Conservation (phyloP, 1,284 basidiomycete species). For the Ustilago sp. region DNA sequence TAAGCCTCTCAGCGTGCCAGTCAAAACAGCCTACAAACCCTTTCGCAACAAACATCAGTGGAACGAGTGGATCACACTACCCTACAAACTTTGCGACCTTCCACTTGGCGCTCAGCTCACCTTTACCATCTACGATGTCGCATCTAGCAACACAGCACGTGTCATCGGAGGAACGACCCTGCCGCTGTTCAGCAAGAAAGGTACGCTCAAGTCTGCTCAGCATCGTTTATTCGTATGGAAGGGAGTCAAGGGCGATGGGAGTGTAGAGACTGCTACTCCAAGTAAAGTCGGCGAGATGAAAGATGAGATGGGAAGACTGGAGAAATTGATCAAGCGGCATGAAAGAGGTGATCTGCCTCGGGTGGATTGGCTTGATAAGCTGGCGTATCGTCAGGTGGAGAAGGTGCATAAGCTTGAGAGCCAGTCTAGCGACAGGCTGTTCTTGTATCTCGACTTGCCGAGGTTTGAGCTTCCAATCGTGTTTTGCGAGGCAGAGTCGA, state of each 20-base stretch:
- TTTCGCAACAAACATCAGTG: slow-evolving; percentile 75
- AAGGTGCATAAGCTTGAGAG: slow-evolving; percentile 71
- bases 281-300: slow-evolving; percentile 67
- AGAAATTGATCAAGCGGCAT: slow-evolving; percentile 96
- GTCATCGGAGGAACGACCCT: slow-evolving; percentile 89
- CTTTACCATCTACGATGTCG: slow-evolving; percentile 93
- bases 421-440: slow-evolving; percentile 69
- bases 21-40: slow-evolving; percentile 89
- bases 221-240: slow-evolving; percentile 88
- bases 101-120: slow-evolving; percentile 87
- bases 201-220: slow-evolving; percentile 80
- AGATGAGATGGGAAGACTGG: slow-evolving; percentile 93
- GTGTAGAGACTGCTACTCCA: slow-evolving; percentile 82
- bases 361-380: slow-evolving; percentile 93
- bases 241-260: slow-evolving; percentile 84
- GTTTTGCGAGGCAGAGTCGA: slow-evolving; percentile 76
- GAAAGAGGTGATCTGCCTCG: slow-evolving; percentile 93
- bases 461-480: slow-evolving; percentile 99
- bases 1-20: slow-evolving; percentile 88
- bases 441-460: slow-evolving; percentile 93
- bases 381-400: slow-evolving; percentile 92
- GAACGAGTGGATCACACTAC: slow-evolving; percentile 93
- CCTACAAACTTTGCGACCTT: slow-evolving; percentile 89
- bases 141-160: slow-evolving; percentile 75
- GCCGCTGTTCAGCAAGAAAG: slow-evolving; percentile 88